Evolutionary conservation across 331 rosid genomes (phyloP).

Genomic region (Acacia pycnantha): DNA sequence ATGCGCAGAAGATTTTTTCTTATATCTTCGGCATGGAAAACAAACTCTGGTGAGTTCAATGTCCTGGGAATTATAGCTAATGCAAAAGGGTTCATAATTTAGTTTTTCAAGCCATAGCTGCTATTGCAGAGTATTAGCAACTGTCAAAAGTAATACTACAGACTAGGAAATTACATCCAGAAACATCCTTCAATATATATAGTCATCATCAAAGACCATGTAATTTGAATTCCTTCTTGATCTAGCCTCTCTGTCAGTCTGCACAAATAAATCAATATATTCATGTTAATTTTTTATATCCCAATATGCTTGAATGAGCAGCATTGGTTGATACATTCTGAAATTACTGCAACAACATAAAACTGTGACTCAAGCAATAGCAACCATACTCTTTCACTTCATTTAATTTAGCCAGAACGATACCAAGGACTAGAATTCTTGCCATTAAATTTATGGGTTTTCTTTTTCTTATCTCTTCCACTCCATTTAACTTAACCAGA

Average conservation of each 20-base stretch:
- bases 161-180: neutral
- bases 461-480: neutral
- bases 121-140: slow-evolving; percentile 1
- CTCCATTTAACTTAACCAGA: neutral
- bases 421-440: neutral
- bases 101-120: slow-evolving; percentile 23
- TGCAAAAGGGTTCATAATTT: neutral
- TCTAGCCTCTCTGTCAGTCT: slow-evolving; percentile 59
- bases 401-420: neutral
- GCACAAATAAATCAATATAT: slow-evolving; percentile 1
- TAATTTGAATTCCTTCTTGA: slow-evolving; percentile 31
- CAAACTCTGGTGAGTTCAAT: neutral
- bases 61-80: neutral
- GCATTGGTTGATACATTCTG: neutral
- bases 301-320: neutral
- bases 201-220: slow-evolving; percentile 70
- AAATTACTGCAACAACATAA: neutral
- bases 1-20: neutral
- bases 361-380: neutral
- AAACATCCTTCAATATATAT: slow-evolving; percentile 43
- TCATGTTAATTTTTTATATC: neutral
- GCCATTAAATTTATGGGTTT: neutral
- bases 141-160: neutral
- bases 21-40: neutral
- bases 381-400: neutral